A percentile compares a stretch with the other conserved stretches of the same genome.
Evolutionary conservation across 257 asterid species (phyloP).

Genomic region (Parsonsia alboflavescens): DNA sequence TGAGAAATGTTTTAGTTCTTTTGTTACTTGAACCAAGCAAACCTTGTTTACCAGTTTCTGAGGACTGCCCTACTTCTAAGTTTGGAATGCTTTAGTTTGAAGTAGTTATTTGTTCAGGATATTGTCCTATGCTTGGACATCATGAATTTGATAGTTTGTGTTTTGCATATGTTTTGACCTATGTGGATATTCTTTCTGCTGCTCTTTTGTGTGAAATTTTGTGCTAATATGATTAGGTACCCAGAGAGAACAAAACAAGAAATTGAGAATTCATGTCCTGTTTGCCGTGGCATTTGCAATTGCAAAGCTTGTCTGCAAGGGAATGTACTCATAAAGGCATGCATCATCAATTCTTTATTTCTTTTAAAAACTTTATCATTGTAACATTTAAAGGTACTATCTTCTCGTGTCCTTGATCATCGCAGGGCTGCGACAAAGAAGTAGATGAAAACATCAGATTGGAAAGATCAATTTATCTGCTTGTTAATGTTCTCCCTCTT

Average conservation of each 20-base stretch:
- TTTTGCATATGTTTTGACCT: not conserved
- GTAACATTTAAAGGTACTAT: not conserved
- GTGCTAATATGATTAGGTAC: constrained; percentile 44
- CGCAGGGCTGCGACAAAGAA: constrained; percentile 33
- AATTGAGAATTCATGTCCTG: constrained; percentile 51
- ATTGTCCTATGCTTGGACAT: not conserved
- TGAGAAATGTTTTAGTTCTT: constrained; percentile 10
- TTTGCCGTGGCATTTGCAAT: constrained; percentile 68
- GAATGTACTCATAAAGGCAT: constrained; percentile 38
- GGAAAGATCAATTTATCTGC: constrained; percentile 51
- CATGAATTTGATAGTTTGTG: not conserved
- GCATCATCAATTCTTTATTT: constrained; percentile 9
- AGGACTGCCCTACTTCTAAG: not conserved
- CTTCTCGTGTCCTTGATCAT: not conserved
- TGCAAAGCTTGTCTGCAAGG: constrained; percentile 69
- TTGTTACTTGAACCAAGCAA: not conserved
- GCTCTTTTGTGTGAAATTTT: not conserved
- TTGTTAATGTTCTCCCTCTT: constrained; percentile 53
- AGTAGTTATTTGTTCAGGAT: not conserved
- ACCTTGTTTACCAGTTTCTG: not conserved
- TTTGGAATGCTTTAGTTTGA: not conserved
- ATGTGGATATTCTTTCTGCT: not conserved
- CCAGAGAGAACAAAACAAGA: constrained; percentile 53
- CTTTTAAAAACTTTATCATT: constrained; percentile 2
- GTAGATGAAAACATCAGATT: constrained; percentile 40